Evolutionary conservation across 192 early-diverging fungal species (phyloP), one percentile per base, ranked within the genome.

Genomic region (Paraglomus occultum): DNA sequence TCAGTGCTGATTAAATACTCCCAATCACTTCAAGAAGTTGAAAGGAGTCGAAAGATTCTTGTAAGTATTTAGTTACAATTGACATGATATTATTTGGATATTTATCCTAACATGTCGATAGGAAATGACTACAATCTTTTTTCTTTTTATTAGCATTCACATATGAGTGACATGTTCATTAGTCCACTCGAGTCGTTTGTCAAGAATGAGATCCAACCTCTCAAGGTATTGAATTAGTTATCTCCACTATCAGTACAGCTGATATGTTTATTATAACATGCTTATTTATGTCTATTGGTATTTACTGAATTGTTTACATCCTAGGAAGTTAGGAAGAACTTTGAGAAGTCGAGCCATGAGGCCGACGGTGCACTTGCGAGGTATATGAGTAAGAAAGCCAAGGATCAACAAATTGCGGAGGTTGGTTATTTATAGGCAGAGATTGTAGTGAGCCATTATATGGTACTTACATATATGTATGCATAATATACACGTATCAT

Each of bases 121-220:
- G 31, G 31, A 31, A 31, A 3, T 31, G 31, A 31, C 31, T 31
- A 31, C 31, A 31, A 48, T 11, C 23, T 38, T 42, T 10, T 7
- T 55, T 58, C 17, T 64, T 65, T 38, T 15, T 39, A 10, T 23
- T 68, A 87, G 85, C 78, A 84, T 70, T 72, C 87, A 10, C 89
- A 90, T 80, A 76, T 90, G 9, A 76, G 77, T 51, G 78, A 89
- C 51, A 89, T 90, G 58, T 87, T 90, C 54, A 86, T 92, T 42
- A 80, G 80, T 20, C 89, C 91, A 15, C 66, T 92, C 71, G 87
- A 90, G 55, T 73, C 74, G 7, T 86, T 89, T 79, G 78, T 83
- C 2, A 85, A 84, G 46, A 69, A 79, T 6, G 83, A 83, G 17
- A 53, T 88, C 10, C 23, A 69, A 17, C 85, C 85, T 39, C 72